phyloP scores from a whole-genome alignment of 176 grass and related monocot species.

The Lolium multiflorum region DNA sequence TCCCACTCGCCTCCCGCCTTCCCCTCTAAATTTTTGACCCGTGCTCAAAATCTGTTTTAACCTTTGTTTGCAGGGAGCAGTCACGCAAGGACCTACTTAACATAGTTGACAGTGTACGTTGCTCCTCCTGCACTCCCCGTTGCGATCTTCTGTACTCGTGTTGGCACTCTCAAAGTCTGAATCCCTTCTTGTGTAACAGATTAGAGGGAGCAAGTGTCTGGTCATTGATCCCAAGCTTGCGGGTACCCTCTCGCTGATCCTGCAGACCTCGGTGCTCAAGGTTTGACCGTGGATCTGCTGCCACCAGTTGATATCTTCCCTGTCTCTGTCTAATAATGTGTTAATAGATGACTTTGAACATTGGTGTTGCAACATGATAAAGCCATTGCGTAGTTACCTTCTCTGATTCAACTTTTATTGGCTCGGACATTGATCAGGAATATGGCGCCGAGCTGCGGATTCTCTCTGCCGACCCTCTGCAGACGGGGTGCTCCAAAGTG shows the following conservation, averaged over 20 bases:
- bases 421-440: conserved; percentile 61
- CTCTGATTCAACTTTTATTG: conserved; percentile 2
- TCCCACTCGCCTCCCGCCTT: not conserved
- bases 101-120: conserved; percentile 74
- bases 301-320: not conserved
- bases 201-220: conserved; percentile 81
- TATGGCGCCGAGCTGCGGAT: conserved; percentile 66
- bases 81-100: conserved; percentile 85
- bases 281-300: not conserved
- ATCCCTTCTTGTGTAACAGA: conserved; percentile 47
- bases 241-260: conserved; percentile 70
- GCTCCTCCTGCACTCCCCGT: not conserved
- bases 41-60: conserved; percentile 3
- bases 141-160: not conserved
- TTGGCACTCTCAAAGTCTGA: not conserved
- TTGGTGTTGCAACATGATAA: not conserved
- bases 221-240: conserved; percentile 87
- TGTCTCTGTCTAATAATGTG: not conserved
- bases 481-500: conserved; percentile 74
- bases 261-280: conserved; percentile 81
- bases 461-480: conserved; percentile 63
- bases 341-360: not conserved
- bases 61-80: conserved; percentile 64
- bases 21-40: conserved; percentile 7
- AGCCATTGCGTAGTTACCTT: not conserved